Evolutionary conservation across 139 green algal species (phyloP), one percentile per base, ranked within the genome.

Genomic region (Mesostigma viride): DNA sequence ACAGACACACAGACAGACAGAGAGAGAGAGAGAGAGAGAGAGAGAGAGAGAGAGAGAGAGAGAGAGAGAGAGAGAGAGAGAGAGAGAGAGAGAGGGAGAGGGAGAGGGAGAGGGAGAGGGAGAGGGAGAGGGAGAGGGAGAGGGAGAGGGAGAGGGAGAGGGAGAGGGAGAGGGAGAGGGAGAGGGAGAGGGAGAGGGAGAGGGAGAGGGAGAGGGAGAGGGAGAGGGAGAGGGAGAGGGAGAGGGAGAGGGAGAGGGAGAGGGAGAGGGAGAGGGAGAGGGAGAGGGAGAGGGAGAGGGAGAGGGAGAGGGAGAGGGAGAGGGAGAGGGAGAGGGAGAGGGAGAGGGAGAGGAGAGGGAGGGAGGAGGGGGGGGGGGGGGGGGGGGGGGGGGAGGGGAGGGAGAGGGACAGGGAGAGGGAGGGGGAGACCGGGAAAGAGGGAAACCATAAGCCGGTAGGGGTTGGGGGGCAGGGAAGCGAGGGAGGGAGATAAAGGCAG

Each of bases 51-150:
- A 46, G 40, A 53, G 58, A 65, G 58, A 3, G 63, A 31, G 63
- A 69, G 46, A 6, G 63, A 68, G 63, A 62, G 63, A 68, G 63
- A 69, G 46, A 68, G 63, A 69, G 63, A 69, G 63, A 69, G 34
- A 14, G 63, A 69, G 65, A 71, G 65, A 45, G 17, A 71, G 65
- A 24, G 31, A 28, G 48, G 51, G 45, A 56, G 45, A 56, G 22
- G 45, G 45, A 56, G 22, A 22, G 22, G 22, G 22, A 22, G 20
- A 22, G 22, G 45, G 20, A 22, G 45, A 22, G 22, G 45, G 22
- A 56, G 45, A 56, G 45, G 22, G 22, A 56, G 20, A 22, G 45
- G 22, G 57, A 71, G 58, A 44, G 65, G 35, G 4, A 22, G 56
- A 30, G 34, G 65, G 3, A 32, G 26, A 3, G 22, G 44, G 24